Percentiles rank a stretch among this genome's conserved stretches.
Conservation (phyloP, 129 eudicot species). For the Escallonia herrerae region DNA sequence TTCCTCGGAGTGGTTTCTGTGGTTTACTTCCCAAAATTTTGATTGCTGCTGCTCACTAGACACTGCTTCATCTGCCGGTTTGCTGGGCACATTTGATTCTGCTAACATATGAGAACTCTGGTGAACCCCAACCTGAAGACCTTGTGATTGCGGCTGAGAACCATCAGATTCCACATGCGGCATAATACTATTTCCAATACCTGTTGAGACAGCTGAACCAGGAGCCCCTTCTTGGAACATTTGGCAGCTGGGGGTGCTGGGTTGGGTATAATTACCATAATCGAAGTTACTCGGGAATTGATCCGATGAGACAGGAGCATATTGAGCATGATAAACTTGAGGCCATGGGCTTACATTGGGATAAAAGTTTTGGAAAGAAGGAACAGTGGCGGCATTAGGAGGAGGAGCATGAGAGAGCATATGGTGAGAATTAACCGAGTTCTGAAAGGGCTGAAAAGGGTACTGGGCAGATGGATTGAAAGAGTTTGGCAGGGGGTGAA, state of each 20-base stretch:
- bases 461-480: constrained; percentile 27
- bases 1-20: constrained; percentile 9
- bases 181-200: background rate
- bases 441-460: constrained; percentile 34
- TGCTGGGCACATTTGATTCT: background rate
- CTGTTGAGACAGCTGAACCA: background rate
- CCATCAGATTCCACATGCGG: constrained; percentile 13
- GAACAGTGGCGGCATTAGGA: constrained; percentile 24
- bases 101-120: background rate
- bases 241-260: background rate
- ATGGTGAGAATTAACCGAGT: constrained; percentile 19
- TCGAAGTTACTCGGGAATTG: constrained; percentile 13
- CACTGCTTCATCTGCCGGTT: constrained; percentile 2
- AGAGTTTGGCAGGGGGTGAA: constrained; percentile 31
- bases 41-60: constrained; percentile 5
- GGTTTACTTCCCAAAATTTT: constrained; percentile 5
- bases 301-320: constrained; percentile 17
- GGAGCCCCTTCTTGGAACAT: constrained; percentile 9
- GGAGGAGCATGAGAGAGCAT: constrained; percentile 22
- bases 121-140: background rate
- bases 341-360: constrained; percentile 31
- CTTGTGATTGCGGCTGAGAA: constrained; percentile 22
- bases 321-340: constrained; percentile 17
- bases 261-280: constrained; percentile 9
- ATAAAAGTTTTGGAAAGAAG: constrained; percentile 28